Base-by-base conservation (phyloP, 768 basidiomycete species). In the Pholiota molesta region DNA sequence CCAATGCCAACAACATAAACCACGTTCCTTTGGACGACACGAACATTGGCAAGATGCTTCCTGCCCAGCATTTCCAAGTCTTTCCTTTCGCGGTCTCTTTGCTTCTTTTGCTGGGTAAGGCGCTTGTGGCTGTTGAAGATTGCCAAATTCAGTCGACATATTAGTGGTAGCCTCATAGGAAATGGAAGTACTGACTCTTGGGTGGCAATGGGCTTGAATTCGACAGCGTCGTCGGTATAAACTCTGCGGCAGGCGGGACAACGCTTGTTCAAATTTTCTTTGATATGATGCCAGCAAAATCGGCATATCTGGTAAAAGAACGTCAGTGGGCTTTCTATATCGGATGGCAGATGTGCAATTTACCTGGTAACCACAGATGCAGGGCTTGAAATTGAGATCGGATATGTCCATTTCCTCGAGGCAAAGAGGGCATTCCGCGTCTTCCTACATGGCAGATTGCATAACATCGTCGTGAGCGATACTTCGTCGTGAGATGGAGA, bases 231-330 rank as follows among this genome's bases (percentile, higher is more conserved):
- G 66, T 98, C 95, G 9, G 92, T 91, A 72, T 98, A 99, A 59
- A 91, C 84, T 66, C 96, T 83, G 69, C 97, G 84, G 78, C 97
- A 99, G 19, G 97, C 97, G 40, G 97, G 97, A 74, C 97, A 99
- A 54, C 94, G 89, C 65, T 95, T 90, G 74, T 99, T 99, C 63
- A 97, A 82, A 78, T 97, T 94, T 77, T 93, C 88, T 79, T 92
- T 91, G 83, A 97, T 97, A 78, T 99, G 95, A 77, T 99, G 94
- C 88, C 95, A 99, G 76, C 97, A 99, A 79, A 99, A 99, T 60
- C 95, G 91, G 75, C 97, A 99, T 67, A 99, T 94, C 97, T 99
- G 66, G 57, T n/a, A 56, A 62, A 63, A 57, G 53, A 61, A 23
- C 47, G 45, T 66, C 60, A 66, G 16, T 33, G 10, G 39, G 47